Evolutionary conservation across 495 filamentous ascomycete genomes (phyloP), one percentile per base, ranked within the genome.

Genomic region (Neurospora sp.): DNA sequence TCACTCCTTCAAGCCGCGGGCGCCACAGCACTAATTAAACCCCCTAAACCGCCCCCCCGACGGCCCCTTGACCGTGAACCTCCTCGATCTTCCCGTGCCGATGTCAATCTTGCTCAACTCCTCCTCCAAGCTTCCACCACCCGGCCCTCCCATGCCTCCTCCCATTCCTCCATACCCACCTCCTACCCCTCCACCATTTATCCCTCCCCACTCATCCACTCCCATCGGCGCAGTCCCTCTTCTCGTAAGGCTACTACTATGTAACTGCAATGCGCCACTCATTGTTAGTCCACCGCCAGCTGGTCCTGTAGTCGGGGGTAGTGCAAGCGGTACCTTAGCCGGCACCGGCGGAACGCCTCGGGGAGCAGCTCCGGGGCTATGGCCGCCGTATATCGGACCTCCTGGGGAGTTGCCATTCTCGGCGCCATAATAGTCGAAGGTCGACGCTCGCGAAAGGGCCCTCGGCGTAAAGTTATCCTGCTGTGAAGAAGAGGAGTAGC

Each of bases 71-170:
- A 61, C 53, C 53, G 53, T 65, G 8, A 65, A 65, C 45, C 76
- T 73, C 69, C 76, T 71, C 38, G 75, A 77, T 71, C 84, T 75
- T 4, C 86, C 86, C n/a, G 81, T 81, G 35, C 93, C 93, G 73
- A 97, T 91, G 81, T 97, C 92, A 74, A 97, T 97, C 39, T 85
- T 88, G 73, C 87, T 89, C 81, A 97, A 85, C 81, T 97, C 94
- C 71, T 93, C 87, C 78, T 93, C 91, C 71, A 97, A 81, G 85
- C 85, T 85, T 31, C 45, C 27, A 22, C 72, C 71, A 4, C 89
- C 78, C 0, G 44, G 1, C 42, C 78, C 72, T 31, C 81, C 75
- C 12, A 76, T 76, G 39, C 80, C 81, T 44, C 71, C 77, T 31
- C 77, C 78, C 22, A 69, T 16, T 9, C 45, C 4, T 70, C 47